Percentiles rank a stretch among this genome's conserved stretches.
Conservation (phyloP, 345 rosid genomes). For the Salix exigua region DNA sequence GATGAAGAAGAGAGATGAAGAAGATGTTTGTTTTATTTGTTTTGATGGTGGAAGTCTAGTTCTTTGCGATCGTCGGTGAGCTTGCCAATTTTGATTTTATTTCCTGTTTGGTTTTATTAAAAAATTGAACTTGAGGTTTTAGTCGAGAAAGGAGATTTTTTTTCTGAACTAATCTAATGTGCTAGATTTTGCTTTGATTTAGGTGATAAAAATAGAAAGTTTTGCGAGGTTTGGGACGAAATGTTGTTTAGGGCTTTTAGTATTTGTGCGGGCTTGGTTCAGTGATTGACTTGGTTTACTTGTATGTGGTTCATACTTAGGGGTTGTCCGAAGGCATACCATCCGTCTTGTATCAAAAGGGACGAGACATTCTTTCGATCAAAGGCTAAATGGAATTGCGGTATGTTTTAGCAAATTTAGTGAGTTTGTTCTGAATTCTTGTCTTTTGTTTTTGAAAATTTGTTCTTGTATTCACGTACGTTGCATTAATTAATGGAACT, state of each 20-base stretch:
- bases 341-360: slow-evolving; percentile 89
- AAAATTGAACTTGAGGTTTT: neutral
- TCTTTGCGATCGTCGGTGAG: slow-evolving; percentile 96
- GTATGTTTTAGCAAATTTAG: slow-evolving; percentile 40
- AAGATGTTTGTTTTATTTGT: slow-evolving; percentile 97
- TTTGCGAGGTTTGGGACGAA: neutral
- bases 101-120: neutral
- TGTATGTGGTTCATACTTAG: slow-evolving; percentile 27
- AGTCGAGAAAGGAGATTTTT: neutral
- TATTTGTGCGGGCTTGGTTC: neutral
- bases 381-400: slow-evolving; percentile 90
- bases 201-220: too few relatives aligned
- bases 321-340: slow-evolving; percentile 99
- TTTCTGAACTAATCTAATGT: neutral
- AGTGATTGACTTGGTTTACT: neutral
- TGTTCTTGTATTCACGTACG: neutral
- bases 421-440: slow-evolving; percentile 7
- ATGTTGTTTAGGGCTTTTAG: neutral
- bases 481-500: neutral
- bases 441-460: slow-evolving; percentile 3
- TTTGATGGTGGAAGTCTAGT: slow-evolving; percentile 97
- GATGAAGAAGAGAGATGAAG: slow-evolving; percentile 59
- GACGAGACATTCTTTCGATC: slow-evolving; percentile 84
- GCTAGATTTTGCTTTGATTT: too few relatives aligned
- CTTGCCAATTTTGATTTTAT: neutral